Percentiles rank a stretch among this genome's conserved stretches.
Evolutionary conservation across 805 yeast species (phyloP).

Genomic region (Yarrowia porcina): DNA sequence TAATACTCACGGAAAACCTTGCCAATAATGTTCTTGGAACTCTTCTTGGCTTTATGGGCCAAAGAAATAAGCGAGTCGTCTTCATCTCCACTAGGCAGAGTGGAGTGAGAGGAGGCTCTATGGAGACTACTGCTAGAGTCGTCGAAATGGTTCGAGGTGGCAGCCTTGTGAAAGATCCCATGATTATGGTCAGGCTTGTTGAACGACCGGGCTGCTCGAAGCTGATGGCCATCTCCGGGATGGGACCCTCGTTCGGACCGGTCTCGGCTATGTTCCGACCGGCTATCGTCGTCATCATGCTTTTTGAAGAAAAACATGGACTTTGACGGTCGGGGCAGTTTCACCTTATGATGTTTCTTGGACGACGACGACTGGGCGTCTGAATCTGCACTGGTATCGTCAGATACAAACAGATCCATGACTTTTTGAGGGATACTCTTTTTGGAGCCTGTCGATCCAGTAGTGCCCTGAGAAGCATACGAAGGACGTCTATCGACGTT

Average conservation of each 20-base stretch:
- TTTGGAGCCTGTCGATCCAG: conserved; percentile 22
- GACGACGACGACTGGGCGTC: background rate
- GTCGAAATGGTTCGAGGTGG: background rate
- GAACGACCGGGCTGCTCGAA: conserved; percentile 7
- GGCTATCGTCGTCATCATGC: conserved; percentile 1
- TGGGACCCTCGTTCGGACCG: background rate
- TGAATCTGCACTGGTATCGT: conserved; percentile 5
- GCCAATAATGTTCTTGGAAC: conserved; percentile 2
- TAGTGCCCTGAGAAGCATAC: conserved; percentile 26
- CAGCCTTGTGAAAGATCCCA: conserved; percentile 16
- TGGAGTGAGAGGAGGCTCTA: background rate
- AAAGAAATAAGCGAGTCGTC: background rate
- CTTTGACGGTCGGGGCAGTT: conserved; percentile 17
- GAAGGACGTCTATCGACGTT: conserved; percentile 24
- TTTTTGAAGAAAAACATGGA: conserved; percentile 26
- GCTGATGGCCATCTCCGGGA: conserved; percentile 2
- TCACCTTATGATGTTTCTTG: background rate
- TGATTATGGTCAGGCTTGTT: conserved; percentile 14
- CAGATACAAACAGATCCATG: conserved; percentile 15
- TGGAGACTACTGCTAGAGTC: conserved; percentile 11
- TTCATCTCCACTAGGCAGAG: conserved; percentile 3
- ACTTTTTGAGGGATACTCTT: conserved; percentile 24
- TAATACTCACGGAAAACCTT: conserved; percentile 20
- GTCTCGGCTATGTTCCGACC: background rate
- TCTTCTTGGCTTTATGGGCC: conserved; percentile 16